phyloP scores from a whole-genome alignment of 805 yeast species.

The Spathaspora gorwiae region DNA sequence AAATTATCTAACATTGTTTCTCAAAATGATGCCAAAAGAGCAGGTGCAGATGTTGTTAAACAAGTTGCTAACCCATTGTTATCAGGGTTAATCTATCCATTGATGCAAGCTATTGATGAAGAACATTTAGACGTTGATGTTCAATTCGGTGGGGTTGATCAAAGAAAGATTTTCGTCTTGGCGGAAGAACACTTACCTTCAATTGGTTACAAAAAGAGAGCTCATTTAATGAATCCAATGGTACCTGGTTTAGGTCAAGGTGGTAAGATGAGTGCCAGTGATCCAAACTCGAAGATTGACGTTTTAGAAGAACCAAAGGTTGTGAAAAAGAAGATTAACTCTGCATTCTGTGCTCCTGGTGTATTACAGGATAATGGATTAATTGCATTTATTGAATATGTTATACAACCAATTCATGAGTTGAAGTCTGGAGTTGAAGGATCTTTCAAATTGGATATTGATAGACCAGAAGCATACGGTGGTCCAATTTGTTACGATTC shows the following conservation, averaged over 20 bases:
- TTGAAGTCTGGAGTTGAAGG: slow-evolving; percentile 55
- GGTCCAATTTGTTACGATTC: slow-evolving; percentile 77
- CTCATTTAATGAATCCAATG: slow-evolving; percentile 98
- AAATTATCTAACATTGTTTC: slow-evolving; percentile 78
- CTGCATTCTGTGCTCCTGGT: slow-evolving; percentile 96
- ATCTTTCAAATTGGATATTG: slow-evolving; percentile 62
- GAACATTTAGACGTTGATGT: slow-evolving; percentile 83
- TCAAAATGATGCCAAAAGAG: slow-evolving; percentile 95
- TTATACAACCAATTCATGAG: slow-evolving; percentile 80
- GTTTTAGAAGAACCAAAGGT: slow-evolving; percentile 81
- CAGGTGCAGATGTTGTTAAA: slow-evolving; percentile 99
- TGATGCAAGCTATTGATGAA: slow-evolving; percentile 98
- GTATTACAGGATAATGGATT: slow-evolving; percentile 84
- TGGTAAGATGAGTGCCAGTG: slow-evolving; percentile 98
- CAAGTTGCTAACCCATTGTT: slow-evolving; percentile 93
- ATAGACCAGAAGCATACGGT: slow-evolving; percentile 96
- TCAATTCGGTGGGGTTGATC: slow-evolving; percentile 99
- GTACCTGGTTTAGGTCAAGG: slow-evolving; percentile 97
- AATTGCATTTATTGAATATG: slow-evolving; percentile 78
- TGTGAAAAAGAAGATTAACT: slow-evolving; percentile 84
- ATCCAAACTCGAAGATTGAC: slow-evolving; percentile 96
- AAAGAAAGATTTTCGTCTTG: slow-evolving; percentile 92
- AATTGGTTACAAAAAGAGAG: slow-evolving; percentile 93
- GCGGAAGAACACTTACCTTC: slow-evolving; percentile 91
- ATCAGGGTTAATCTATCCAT: slow-evolving; percentile 91